phyloP scores from a whole-genome alignment of 2,329 filamentous ascomycete genomes.

The Ophioceras dolichostomum region DNA sequence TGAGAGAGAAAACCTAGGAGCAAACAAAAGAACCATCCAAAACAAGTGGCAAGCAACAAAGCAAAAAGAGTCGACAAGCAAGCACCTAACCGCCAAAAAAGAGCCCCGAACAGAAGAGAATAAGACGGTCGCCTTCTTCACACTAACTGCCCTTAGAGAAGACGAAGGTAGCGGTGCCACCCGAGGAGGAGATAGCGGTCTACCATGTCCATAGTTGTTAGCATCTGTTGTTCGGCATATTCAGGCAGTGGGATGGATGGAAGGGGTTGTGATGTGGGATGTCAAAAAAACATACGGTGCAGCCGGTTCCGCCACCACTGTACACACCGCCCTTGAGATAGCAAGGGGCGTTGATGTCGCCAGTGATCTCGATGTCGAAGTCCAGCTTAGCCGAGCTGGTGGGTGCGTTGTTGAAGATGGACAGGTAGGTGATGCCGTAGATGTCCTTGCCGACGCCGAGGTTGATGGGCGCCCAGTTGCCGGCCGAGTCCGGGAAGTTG shows the following conservation, averaged over 20 bases:
- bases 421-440: slow-evolving; percentile 60
- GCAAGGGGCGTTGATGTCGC: slow-evolving; percentile 49
- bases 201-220: slow-evolving; percentile 14
- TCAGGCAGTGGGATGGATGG: not conserved
- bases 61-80: too few species aligned
- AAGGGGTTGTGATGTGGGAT: too few species aligned
- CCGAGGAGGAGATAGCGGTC: slow-evolving; percentile 25
- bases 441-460: slow-evolving; percentile 64
- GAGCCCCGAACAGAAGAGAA: too few species aligned
- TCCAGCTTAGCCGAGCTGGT: slow-evolving; percentile 59
- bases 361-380: slow-evolving; percentile 67
- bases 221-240: not conserved
- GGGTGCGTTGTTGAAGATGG: slow-evolving; percentile 73
- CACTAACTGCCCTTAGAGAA: slow-evolving; percentile 15
- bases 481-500: slow-evolving; percentile 36
- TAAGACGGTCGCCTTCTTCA: too few species aligned
- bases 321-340: slow-evolving; percentile 54
- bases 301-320: slow-evolving; percentile 48
- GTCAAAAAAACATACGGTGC: slow-evolving; percentile 88
- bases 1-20: too few species aligned
- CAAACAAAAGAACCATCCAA: too few species aligned
- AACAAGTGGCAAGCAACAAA: too few species aligned
- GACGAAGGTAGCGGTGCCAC: slow-evolving; percentile 30
- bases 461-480: slow-evolving; percentile 85
- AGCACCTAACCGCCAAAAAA: too few species aligned